Evolutionary conservation across 768 basidiomycete genomes (phyloP).

Genomic region (Suillus fuscotomentosus): DNA sequence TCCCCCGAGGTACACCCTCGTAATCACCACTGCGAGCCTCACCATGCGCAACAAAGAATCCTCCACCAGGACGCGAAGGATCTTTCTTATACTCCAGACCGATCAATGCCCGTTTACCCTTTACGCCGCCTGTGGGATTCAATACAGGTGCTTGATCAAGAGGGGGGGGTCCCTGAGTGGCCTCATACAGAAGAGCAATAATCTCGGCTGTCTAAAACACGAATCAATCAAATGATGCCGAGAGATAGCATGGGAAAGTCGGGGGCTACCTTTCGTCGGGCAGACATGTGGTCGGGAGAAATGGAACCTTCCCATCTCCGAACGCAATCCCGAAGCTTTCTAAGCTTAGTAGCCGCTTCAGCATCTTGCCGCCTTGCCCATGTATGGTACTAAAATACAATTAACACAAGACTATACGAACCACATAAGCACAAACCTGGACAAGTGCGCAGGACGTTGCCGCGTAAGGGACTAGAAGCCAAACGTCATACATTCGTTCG

Average conservation of each 20-base stretch:
- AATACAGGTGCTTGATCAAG: conserved; percentile 60
- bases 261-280: conserved; percentile 75
- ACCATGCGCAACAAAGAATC: conserved; percentile 72
- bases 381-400: conserved; percentile 74
- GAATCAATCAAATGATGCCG: background rate
- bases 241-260: background rate
- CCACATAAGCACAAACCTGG: conserved; percentile 55
- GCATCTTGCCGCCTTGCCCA: conserved; percentile 83
- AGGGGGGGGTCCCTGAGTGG: conserved; percentile 76
- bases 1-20: conserved; percentile 54
- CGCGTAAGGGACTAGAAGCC: conserved; percentile 85
- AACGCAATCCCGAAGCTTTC: conserved; percentile 80
- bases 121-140: conserved; percentile 78
- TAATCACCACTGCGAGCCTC: conserved; percentile 46
- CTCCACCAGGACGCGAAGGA: conserved; percentile 78
- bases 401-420: background rate
- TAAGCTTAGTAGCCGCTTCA: conserved; percentile 70
- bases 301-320: conserved; percentile 85
- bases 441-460: conserved; percentile 88
- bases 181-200: conserved; percentile 87
- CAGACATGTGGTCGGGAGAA: conserved; percentile 92
- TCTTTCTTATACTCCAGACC: conserved; percentile 77
- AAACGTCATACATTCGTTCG: conserved; percentile 80
- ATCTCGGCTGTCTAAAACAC: conserved; percentile 82
- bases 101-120: conserved; percentile 48